Conservation (phyloP, 2,329 filamentous ascomycete species). For the Colletotrichum musicola region DNA sequence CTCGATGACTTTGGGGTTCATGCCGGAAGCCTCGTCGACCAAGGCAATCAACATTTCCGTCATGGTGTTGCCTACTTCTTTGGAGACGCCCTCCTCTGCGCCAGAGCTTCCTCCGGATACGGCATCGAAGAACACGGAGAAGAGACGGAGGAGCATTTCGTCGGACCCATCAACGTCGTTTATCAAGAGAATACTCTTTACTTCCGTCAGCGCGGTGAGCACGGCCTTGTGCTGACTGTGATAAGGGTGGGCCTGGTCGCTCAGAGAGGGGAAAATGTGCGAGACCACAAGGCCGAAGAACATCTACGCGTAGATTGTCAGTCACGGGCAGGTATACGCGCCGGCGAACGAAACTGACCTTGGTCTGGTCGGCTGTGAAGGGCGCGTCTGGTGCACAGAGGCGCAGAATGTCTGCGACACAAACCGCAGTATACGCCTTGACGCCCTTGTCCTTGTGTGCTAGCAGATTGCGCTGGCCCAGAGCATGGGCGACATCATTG, state of each 20-base stretch:
- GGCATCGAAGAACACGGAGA: slow-evolving; percentile 92
- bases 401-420: slow-evolving; percentile 91
- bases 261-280: slow-evolving; percentile 85
- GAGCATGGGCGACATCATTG: slow-evolving; percentile 83
- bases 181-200: slow-evolving; percentile 94
- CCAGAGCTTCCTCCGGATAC: slow-evolving; percentile 80
- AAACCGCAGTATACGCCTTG: slow-evolving; percentile 88
- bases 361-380: slow-evolving; percentile 89
- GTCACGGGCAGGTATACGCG: background rate
- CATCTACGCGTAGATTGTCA: slow-evolving; percentile 68
- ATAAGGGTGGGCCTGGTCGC: slow-evolving; percentile 89
- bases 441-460: slow-evolving; percentile 95
- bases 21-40: slow-evolving; percentile 84
- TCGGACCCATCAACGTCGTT: slow-evolving; percentile 89
- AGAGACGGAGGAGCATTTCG: slow-evolving; percentile 82
- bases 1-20: slow-evolving; percentile 88
- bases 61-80: slow-evolving; percentile 95
- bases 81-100: slow-evolving; percentile 85
- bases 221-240: slow-evolving; percentile 95
- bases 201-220: slow-evolving; percentile 86
- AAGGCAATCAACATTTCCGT: slow-evolving; percentile 86
- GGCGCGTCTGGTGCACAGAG: slow-evolving; percentile 96
- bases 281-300: slow-evolving; percentile 92
- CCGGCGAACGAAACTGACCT: slow-evolving; percentile 67
- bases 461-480: slow-evolving; percentile 84